phyloP scores from a whole-genome alignment of 257 asterid species.

The Osmanthus fragrans region DNA sequence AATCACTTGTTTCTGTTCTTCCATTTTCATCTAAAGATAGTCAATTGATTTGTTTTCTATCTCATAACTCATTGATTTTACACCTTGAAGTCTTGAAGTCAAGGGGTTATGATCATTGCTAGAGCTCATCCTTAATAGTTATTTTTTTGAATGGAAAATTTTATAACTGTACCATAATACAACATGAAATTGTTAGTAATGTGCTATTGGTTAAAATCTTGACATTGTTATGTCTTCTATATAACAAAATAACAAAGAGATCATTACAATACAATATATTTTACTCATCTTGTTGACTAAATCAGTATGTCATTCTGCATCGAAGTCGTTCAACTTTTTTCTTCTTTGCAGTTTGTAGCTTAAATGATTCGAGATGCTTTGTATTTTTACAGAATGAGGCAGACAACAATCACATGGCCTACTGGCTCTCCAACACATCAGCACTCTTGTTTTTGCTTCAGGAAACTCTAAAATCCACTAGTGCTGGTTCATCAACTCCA shows the following conservation, averaged over 20 bases:
- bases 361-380: constrained; percentile 3
- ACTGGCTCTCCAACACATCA: constrained; percentile 88
- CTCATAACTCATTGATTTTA: not conserved
- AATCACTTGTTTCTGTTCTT: not conserved
- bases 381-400: constrained; percentile 61
- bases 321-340: constrained; percentile 12
- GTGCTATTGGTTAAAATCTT: not conserved
- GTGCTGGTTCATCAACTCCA: constrained; percentile 33
- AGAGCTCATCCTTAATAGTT: not conserved
- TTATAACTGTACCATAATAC: not conserved
- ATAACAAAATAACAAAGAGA: not conserved
- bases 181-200: not conserved
- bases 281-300: not conserved
- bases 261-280: not conserved
- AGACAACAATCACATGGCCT: constrained; percentile 57
- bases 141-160: not conserved
- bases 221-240: not conserved
- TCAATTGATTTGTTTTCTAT: not conserved
- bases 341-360: not conserved
- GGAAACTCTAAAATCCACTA: constrained; percentile 51
- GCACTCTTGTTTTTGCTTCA: constrained; percentile 71
- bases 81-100: not conserved
- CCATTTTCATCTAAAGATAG: not conserved
- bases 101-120: not conserved
- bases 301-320: constrained; percentile 1